phyloP scores from a whole-genome alignment of 495 filamentous ascomycete species.

The Thermochaetoides thermophila region DNA sequence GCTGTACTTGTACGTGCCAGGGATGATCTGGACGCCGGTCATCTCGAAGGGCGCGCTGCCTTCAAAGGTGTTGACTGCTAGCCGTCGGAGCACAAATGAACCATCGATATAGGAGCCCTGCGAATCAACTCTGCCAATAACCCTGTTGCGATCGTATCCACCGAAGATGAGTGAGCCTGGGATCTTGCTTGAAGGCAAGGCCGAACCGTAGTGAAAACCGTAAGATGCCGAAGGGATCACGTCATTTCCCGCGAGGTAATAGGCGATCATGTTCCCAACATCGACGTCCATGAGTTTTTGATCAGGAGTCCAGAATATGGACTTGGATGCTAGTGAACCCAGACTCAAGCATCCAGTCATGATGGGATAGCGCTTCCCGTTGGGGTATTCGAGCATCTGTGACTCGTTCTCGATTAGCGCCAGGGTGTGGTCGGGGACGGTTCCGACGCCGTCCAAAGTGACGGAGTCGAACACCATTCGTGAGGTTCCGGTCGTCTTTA shows the following conservation, averaged over 20 bases:
- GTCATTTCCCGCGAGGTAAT: neutral
- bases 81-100: neutral
- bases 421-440: neutral
- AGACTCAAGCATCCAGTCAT: conserved; percentile 2
- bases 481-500: neutral
- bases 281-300: neutral
- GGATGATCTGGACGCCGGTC: neutral
- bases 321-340: neutral
- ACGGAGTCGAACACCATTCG: neutral
- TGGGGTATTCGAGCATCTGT: neutral
- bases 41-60: conserved; percentile 1
- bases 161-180: conserved; percentile 1
- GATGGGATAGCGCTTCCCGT: conserved; percentile 1
- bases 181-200: neutral
- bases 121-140: neutral
- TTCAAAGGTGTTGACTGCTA: neutral
- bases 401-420: neutral
- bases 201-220: conserved; percentile 1
- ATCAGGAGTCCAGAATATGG: no score
- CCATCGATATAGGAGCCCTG: neutral
- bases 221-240: neutral
- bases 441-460: neutral
- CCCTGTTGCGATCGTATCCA: conserved; percentile 4
- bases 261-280: conserved; percentile 1
- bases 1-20: neutral